phyloP scores from a whole-genome alignment of 352 stramenopile genomes.

The Phytopythium oedochilum region DNA sequence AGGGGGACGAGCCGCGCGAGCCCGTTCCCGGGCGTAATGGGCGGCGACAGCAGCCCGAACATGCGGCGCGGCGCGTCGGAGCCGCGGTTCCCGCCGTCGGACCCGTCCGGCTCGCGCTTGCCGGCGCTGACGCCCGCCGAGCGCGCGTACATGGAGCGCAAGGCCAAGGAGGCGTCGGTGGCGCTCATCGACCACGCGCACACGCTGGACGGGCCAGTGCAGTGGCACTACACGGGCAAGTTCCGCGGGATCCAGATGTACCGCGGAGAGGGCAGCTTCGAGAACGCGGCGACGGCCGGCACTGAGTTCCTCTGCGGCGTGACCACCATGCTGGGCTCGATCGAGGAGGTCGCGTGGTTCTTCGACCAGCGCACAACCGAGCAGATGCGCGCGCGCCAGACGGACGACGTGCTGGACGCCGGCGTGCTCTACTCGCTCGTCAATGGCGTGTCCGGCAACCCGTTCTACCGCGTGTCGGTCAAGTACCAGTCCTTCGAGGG shows the following conservation, averaged over 20 bases:
- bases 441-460: conserved; percentile 33
- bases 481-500: conserved; percentile 70
- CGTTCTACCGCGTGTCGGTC: conserved; percentile 58
- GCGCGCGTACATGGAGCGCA: conserved; percentile 56
- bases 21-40: conserved; percentile 1
- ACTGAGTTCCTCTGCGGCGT: conserved; percentile 72
- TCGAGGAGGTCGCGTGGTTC: conserved; percentile 61
- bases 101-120: not conserved
- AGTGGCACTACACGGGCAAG: conserved; percentile 76
- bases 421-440: conserved; percentile 61
- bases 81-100: conserved; percentile 5
- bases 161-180: conserved; percentile 62
- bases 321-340: conserved; percentile 65
- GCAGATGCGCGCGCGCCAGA: conserved; percentile 51
- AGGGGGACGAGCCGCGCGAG: not conserved
- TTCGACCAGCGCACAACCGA: conserved; percentile 68
- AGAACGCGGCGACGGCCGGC: conserved; percentile 17
- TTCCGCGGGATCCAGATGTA: conserved; percentile 79
- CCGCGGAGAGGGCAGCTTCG: conserved; percentile 56
- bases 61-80: too few relatives aligned
- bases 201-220: conserved; percentile 63
- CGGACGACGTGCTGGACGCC: conserved; percentile 63
- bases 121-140: conserved; percentile 34
- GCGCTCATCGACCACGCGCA: conserved; percentile 68
- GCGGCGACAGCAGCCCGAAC: not conserved